Base-by-base conservation (phyloP, 805 yeast species). In the Spencermartinsiella europaea region DNA sequence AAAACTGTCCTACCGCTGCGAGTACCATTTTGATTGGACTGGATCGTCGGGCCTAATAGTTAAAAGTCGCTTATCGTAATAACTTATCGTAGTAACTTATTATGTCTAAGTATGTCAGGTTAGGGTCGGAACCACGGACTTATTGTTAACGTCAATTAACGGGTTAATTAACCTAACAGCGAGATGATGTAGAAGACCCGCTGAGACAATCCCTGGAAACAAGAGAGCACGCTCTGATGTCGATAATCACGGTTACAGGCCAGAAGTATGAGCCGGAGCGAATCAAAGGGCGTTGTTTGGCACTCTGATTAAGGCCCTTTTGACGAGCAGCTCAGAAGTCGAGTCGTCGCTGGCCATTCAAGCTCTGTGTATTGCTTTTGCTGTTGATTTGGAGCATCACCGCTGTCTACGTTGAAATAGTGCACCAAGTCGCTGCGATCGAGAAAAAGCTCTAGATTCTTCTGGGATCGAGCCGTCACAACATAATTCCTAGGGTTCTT, bases 1-100 rank as follows among this genome's bases (percentile, higher is more conserved):
- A 81, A 49, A 91, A 66, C 62, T 91, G 98, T 1, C 95, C 97
- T 16, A 86, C 86, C 17, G 95, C 96, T 14, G 88, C 72, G 31
- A 76, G 63, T 3, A 75, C 78, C 81, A 77, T 80, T 16, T n/a
- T 15, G 7, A 5, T 16, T 15, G 37, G n/a, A n/a, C n/a, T n/a
- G n/a, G n/a, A n/a, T n/a, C n/a, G n/a, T n/a, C n/a, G n/a, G n/a
- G n/a, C n/a, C n/a, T n/a, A n/a, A n/a, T n/a, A n/a, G n/a, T n/a
- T n/a, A n/a, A n/a, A n/a, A n/a, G n/a, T n/a, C n/a, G n/a, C n/a
- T n/a, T n/a, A n/a, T n/a, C n/a, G n/a, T n/a, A n/a, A n/a, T n/a
- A n/a, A n/a, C n/a, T n/a, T n/a, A n/a, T n/a, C n/a, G n/a, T n/a
- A n/a, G n/a, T n/a, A n/a, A n/a, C n/a, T n/a, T n/a, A n/a, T n/a